These are phyloP conservation scores for Linnemannia hyalina DNA, from an alignment of 192 early-diverging fungal species.

Conservation along the genomic window DNA sequence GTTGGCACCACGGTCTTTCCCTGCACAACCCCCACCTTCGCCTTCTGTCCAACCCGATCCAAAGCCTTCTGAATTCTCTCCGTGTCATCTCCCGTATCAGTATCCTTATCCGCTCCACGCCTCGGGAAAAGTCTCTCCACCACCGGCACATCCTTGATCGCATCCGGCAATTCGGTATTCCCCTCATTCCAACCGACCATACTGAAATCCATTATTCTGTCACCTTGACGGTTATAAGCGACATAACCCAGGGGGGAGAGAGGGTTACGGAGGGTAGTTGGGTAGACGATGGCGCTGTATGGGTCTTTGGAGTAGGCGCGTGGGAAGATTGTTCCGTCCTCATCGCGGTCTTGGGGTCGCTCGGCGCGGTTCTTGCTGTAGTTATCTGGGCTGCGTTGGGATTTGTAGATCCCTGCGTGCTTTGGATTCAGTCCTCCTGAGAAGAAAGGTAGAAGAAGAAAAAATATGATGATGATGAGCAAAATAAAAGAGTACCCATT, in stretches of 20 bases:
- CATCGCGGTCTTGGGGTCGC: constrained; percentile 21
- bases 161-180: constrained; percentile 42
- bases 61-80: constrained; percentile 58
- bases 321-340: constrained; percentile 38
- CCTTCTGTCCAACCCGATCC: constrained; percentile 19
- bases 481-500: neutral
- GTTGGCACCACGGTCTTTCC: constrained; percentile 19
- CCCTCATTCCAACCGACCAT: constrained; percentile 62
- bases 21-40: neutral
- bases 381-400: neutral
- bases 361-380: neutral
- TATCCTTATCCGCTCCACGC: constrained; percentile 15
- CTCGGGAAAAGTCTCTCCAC: constrained; percentile 29
- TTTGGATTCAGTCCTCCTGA: constrained; percentile 39
- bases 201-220: constrained; percentile 63
- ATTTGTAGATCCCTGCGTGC: neutral
- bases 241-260: constrained; percentile 27
- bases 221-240: constrained; percentile 58
- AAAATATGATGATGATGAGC: neutral
- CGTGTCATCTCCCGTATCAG: constrained; percentile 51
- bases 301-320: constrained; percentile 4
- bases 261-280: neutral
- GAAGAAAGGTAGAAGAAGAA: neutral
- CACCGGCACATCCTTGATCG: constrained; percentile 18
- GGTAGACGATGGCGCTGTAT: constrained; percentile 41